Base-by-base conservation (phyloP, 495 filamentous ascomycete species). In the Cercophora sp. region DNA sequence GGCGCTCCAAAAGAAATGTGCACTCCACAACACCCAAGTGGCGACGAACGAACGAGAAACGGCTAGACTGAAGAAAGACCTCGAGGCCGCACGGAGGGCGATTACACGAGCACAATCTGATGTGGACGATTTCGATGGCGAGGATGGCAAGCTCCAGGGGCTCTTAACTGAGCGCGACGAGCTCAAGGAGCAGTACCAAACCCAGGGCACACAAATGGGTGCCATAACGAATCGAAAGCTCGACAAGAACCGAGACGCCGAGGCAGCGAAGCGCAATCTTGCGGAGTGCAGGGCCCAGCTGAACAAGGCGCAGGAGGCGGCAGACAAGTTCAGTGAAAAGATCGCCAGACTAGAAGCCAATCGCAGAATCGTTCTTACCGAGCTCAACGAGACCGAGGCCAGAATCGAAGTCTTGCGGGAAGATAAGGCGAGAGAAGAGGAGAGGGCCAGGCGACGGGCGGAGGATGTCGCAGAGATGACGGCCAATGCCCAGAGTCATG, bases 311-410 rank as follows among this genome's bases (percentile, higher is more conserved):
- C 75, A 75, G 58, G 58, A 60, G 1, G 59, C 58, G 11, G 58
- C 84, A 8, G 62, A 54, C 10, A 85, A 89, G 63, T 79, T 80
- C 16, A 72, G 84, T 50, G 69, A 69, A 29, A 89, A 86, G 61
- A 62, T 75, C 8, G 64, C 72, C 23, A 71, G 73, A 41, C 70
- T 78, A 10, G 57, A 62, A 1, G 71, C 80, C 3, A 68, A 75
- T 26, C 81, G 84, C 25, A 69, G 70, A 24, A 61, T 79, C 5
- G 75, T 75, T 11, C 66, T 95, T 4, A 60, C 67, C 2, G 75
- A 85, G 11, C 89, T 91, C 60, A 95, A 94, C 61, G 51, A 65
- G 10, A 82, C 84, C 2, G 60, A 85, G 22, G 72, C 77, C 11
- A 58, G 44, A 3, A 68, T 87, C 15, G 72, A 80, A 4, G 62